Conservation (phyloP, 768 basidiomycete genomes). For the Hygrophorus pudorinus region DNA sequence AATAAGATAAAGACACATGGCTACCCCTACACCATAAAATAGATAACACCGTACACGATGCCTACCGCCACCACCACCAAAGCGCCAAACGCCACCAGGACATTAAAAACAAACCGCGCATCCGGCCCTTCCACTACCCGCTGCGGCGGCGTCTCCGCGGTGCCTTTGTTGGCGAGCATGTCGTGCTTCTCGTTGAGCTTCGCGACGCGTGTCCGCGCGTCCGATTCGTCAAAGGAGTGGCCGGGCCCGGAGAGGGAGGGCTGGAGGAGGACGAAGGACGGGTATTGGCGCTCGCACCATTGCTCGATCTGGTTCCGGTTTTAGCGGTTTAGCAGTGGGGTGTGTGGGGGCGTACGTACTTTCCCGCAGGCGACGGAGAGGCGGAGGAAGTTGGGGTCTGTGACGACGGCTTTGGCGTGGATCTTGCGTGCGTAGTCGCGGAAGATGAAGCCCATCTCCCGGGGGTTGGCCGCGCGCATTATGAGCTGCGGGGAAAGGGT, state of each 20-base stretch:
- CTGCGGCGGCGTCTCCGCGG: too few species aligned
- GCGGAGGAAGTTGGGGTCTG: conserved; percentile 81
- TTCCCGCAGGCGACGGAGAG: conserved; percentile 79
- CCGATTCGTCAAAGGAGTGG: conserved; percentile 33
- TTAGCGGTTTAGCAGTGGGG: conserved; percentile 8
- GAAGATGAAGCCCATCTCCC: conserved; percentile 87
- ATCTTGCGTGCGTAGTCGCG: conserved; percentile 72
- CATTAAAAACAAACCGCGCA: too few species aligned
- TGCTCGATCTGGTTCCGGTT: conserved; percentile 75
- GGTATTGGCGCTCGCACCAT: conserved; percentile 92
- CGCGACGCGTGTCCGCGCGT: conserved; percentile 48
- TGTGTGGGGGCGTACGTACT: conserved; percentile 30
- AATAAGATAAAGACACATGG: too few species aligned
- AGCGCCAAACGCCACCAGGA: too few species aligned
- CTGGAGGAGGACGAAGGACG: conserved; percentile 63
- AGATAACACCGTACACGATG: too few species aligned
- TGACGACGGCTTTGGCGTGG: conserved; percentile 65
- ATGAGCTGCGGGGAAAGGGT: conserved; percentile 51
- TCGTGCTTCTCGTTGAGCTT: conserved; percentile 34
- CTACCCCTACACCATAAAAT: too few species aligned
- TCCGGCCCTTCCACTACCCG: not conserved
- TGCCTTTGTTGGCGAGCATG: too few species aligned
- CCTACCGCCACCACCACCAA: too few species aligned
- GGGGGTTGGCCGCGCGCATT: conserved; percentile 83
- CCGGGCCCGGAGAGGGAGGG: conserved; percentile 9